Base-by-base conservation (phyloP, 352 stramenopile genomes). In the Pythium rishiriense region DNA sequence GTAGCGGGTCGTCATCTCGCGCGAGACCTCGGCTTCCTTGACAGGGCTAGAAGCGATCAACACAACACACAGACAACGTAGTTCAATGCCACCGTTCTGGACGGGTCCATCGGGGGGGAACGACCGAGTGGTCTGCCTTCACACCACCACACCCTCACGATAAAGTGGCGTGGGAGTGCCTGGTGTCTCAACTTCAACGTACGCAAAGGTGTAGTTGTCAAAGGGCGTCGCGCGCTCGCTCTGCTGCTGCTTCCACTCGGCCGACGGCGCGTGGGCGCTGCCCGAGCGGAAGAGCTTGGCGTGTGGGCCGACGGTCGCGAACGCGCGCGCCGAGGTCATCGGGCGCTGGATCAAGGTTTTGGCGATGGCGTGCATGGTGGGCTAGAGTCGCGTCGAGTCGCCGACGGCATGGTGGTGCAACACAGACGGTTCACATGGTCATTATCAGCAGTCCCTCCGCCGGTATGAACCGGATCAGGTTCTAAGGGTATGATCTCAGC, bases 401-500 rank as follows among this genome's bases (percentile, higher is more conserved):
- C 12, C 54, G 49, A 12, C 19, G n/a, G 29, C n/a, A 1, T n/a
- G n/a, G 39, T 53, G 41, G n/a, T 29, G 26, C 45, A 52, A 54
- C 46, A 72, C 31, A 58, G 35, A 66, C 62, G 54, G 14, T 69
- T 21, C 62, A 57, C 62, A 62, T 58, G 42, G 69, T 79, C 72
- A 81, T 76, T 64, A 74, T 70, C 72, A 83, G 74, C 74, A 81
- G 72, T 85, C 76, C 76, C 76, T 85, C 69, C 76, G 76, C 76
- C 76, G 76, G 76, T 85, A 72, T 73, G 62, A 83, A 58, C 76
- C 76, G 76, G 76, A 85, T 85, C 76, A 85, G 76, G 76, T 85
- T 81, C 69, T 66, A 79, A 85, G 76, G 74, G 76, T 85, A 79
- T 85, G 55, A 83, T 85, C 76, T 85, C 76, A 85, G 76, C 76